Conservation (phyloP, 805 yeast species). For the Starmerella apis region DNA sequence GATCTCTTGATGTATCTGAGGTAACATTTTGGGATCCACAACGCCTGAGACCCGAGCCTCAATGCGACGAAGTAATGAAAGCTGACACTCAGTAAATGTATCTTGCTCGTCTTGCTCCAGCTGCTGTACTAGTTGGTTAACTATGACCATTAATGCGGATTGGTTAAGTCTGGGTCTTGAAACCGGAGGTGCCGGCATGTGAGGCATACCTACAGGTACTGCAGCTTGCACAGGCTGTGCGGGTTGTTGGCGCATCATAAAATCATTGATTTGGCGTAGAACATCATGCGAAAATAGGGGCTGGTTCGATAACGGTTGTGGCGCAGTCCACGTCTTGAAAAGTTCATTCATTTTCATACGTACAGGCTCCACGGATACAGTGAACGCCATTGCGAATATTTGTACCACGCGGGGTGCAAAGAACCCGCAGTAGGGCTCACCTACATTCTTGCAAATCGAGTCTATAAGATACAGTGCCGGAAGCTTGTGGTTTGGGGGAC, state of each 20-base stretch:
- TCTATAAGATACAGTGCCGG: slow-evolving; percentile 78
- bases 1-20: slow-evolving; percentile 28
- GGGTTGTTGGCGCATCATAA: slow-evolving; percentile 34
- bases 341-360: slow-evolving; percentile 64
- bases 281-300: slow-evolving; percentile 67
- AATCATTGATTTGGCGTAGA: slow-evolving; percentile 60
- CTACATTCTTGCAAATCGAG: slow-evolving; percentile 83
- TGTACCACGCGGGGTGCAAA: slow-evolving; percentile 61
- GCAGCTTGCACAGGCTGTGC: neutral
- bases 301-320: slow-evolving; percentile 49
- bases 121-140: slow-evolving; percentile 25
- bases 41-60: slow-evolving; percentile 27
- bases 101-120: slow-evolving; percentile 24
- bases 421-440: slow-evolving; percentile 75
- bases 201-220: neutral
- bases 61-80: slow-evolving; percentile 28
- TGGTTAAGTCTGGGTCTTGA: slow-evolving; percentile 24
- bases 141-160: slow-evolving; percentile 27
- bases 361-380: slow-evolving; percentile 65
- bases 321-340: slow-evolving; percentile 76
- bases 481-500: slow-evolving; percentile 75
- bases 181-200: slow-evolving; percentile 5
- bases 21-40: slow-evolving; percentile 27
- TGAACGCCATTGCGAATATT: slow-evolving; percentile 64
- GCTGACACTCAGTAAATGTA: slow-evolving; percentile 28